Percentiles rank a stretch among this genome's conserved stretches.
These are phyloP conservation scores for Tilletia caries DNA, from an alignment of 1,284 basidiomycete species.

Conservation along the genomic window DNA sequence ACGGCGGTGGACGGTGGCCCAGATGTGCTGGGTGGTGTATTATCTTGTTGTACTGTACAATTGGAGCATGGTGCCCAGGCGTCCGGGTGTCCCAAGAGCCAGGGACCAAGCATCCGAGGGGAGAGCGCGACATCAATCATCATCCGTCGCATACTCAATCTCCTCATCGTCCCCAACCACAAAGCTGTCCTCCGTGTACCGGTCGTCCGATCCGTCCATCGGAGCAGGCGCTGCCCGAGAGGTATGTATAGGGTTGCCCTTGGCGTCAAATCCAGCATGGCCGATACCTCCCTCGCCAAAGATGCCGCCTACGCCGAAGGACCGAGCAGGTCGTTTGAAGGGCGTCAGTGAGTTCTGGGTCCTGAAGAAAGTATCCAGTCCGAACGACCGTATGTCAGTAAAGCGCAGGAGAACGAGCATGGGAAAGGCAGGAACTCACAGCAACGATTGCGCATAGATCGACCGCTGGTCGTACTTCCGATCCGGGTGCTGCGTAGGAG, in stretches of 20 bases:
- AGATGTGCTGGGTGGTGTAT: too few species aligned
- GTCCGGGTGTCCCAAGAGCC: too few species aligned
- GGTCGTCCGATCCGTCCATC: conserved; percentile 25
- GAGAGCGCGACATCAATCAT: not conserved
- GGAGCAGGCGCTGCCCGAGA: conserved; percentile 25
- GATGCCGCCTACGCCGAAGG: conserved; percentile 26
- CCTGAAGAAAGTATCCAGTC: not conserved
- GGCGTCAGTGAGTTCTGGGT: conserved; percentile 33
- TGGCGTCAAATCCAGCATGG: not conserved
- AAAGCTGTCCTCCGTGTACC: conserved; percentile 46
- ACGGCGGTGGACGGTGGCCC: too few species aligned
- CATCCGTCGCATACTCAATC: conserved; percentile 17
- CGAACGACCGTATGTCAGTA: conserved; percentile 10
- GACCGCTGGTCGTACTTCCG: conserved; percentile 60
- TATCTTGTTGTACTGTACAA: too few species aligned
- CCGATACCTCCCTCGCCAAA: conserved; percentile 14
- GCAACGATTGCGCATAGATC: conserved; percentile 45
- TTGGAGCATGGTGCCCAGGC: too few species aligned
- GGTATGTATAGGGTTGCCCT: not conserved
- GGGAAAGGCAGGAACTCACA: conserved; percentile 20
- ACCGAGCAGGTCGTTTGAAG: conserved; percentile 23
- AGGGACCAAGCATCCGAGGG: not conserved
- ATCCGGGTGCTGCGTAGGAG: conserved; percentile 65
- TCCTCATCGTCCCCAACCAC: conserved; percentile 40
- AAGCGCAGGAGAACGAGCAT: not conserved